These are phyloP conservation scores for Phycomyces nitens DNA, from an alignment of 192 early-diverging fungal species.

Conservation along the genomic window DNA sequence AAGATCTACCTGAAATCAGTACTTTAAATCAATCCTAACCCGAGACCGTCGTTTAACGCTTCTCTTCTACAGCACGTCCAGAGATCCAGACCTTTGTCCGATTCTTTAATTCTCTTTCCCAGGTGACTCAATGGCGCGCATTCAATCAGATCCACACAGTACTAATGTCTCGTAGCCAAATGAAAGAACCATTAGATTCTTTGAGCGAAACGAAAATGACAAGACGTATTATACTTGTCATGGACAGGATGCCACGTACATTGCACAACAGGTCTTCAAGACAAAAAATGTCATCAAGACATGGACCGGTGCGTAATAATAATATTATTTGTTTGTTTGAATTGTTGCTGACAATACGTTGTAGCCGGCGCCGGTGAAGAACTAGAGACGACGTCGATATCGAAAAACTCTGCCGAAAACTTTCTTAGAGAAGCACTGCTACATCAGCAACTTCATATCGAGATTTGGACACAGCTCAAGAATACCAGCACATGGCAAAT, in stretches of 20 bases:
- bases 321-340: background rate
- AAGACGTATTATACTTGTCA: conserved; percentile 86
- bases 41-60: too few species aligned
- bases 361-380: conserved; percentile 48
- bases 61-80: too few species aligned
- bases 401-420: conserved; percentile 67
- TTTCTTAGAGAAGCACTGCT: conserved; percentile 81
- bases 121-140: background rate
- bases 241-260: conserved; percentile 83
- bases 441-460: conserved; percentile 69
- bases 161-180: too few species aligned
- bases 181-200: conserved; percentile 62
- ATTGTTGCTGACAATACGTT: background rate
- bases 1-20: too few species aligned
- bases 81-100: too few species aligned
- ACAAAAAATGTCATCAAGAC: conserved; percentile 90
- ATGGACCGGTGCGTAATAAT: conserved; percentile 54
- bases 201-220: conserved; percentile 59
- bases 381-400: conserved; percentile 78
- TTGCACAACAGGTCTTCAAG: conserved; percentile 85
- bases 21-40: too few species aligned
- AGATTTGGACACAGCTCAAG: conserved; percentile 72
- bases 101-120: conserved; percentile 1
- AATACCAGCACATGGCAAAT: conserved; percentile 48
- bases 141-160: too few species aligned